These are phyloP conservation scores for Colletotrichum ledebouriae DNA, from an alignment of 2,329 filamentous ascomycete genomes.

Conservation along the genomic window DNA sequence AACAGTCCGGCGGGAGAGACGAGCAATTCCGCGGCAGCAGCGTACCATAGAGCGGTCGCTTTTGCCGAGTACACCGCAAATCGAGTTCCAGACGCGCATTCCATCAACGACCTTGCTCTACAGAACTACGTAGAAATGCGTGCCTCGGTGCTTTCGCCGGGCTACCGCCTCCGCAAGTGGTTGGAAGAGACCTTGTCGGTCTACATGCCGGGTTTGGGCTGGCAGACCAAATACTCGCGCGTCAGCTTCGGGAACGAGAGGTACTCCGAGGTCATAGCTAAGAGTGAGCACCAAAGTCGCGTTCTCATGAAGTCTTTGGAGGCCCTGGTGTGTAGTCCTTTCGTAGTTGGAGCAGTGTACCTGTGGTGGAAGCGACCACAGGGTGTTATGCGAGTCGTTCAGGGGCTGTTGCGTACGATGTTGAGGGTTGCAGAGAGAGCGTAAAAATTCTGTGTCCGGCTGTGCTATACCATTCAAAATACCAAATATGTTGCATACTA, in stretches of 20 bases:
- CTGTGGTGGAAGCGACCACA: conserved; percentile 43
- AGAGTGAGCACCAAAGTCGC: conserved; percentile 77
- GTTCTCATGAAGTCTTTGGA: conserved; percentile 60
- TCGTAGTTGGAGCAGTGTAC: conserved; percentile 34
- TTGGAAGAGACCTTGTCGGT: conserved; percentile 87
- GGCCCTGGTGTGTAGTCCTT: conserved; percentile 38
- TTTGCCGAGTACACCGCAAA: conserved; percentile 81
- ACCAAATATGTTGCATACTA: background rate
- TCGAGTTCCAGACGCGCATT: conserved; percentile 82
- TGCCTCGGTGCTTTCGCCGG: conserved; percentile 80
- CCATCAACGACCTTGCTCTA: conserved; percentile 92
- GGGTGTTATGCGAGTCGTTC: conserved; percentile 26
- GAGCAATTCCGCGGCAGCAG: conserved; percentile 64
- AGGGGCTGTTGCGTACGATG: conserved; percentile 19
- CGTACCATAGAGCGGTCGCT: conserved; percentile 75
- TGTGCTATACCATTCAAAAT: background rate
- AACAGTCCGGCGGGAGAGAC: conserved; percentile 55
- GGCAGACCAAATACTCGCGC: conserved; percentile 91
- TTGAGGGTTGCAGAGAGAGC: background rate
- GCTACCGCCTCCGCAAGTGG: conserved; percentile 85
- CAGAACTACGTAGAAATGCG: conserved; percentile 97
- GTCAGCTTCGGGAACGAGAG: conserved; percentile 95
- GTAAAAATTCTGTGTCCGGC: background rate
- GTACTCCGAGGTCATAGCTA: conserved; percentile 84
- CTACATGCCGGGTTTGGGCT: conserved; percentile 82